phyloP scores from a whole-genome alignment of 192 early-diverging fungal genomes.

The Umbelopsis vinacea region DNA sequence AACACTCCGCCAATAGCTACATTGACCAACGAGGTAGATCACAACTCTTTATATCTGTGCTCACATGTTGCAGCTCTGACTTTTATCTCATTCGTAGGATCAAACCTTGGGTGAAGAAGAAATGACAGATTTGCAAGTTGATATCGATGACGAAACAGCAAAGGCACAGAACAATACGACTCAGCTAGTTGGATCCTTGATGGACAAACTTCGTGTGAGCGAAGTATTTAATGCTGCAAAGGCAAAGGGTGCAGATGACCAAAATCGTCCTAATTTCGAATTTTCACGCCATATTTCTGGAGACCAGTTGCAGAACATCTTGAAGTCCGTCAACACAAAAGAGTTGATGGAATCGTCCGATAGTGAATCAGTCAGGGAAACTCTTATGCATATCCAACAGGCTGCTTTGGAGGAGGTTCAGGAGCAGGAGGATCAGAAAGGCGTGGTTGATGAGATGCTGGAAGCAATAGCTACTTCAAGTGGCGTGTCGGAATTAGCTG shows the following conservation, averaged over 20 bases:
- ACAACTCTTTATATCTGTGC: neutral
- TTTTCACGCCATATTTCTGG: slow-evolving; percentile 13
- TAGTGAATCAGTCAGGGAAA: slow-evolving; percentile 19
- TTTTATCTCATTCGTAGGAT: neutral
- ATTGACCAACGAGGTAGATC: neutral
- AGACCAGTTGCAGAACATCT: neutral
- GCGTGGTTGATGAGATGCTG: slow-evolving; percentile 38
- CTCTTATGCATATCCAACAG: slow-evolving; percentile 37
- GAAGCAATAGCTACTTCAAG: slow-evolving; percentile 32
- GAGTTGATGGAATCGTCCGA: slow-evolving; percentile 9
- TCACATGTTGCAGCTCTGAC: neutral
- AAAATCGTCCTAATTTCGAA: neutral
- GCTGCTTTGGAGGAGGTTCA: slow-evolving; percentile 40
- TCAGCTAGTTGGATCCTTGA: neutral
- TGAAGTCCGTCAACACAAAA: neutral
- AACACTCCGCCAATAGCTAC: neutral
- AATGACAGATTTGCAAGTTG: neutral
- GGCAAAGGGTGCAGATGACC: neutral
- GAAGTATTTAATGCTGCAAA: slow-evolving; percentile 16
- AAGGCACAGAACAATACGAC: neutral
- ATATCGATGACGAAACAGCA: neutral
- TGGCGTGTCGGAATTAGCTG: slow-evolving; percentile 30
- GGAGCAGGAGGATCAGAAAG: slow-evolving; percentile 35
- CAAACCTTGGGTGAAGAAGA: neutral
- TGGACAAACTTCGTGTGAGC: neutral